Evolutionary conservation across 139 green algal genomes (phyloP).

Genomic region (Closterium sp.): DNA sequence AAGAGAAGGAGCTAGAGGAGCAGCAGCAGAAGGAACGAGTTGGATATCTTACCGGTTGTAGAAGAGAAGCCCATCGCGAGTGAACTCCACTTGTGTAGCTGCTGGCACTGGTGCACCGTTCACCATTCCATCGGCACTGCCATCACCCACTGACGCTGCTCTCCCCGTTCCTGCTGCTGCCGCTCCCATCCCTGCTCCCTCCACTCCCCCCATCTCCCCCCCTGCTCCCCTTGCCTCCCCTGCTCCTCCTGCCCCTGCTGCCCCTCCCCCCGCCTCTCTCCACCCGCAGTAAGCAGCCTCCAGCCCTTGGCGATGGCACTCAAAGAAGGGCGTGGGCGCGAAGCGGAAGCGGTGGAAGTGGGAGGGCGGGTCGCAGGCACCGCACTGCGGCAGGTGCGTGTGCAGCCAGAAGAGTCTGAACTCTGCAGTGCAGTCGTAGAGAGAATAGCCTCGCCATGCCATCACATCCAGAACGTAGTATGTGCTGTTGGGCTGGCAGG

Average conservation of each 20-base stretch:
- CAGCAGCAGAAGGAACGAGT: too few relatives aligned
- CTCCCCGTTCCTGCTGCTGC: background rate
- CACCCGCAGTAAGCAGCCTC: background rate
- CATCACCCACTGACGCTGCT: background rate
- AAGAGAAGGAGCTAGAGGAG: too few relatives aligned
- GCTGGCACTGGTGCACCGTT: background rate
- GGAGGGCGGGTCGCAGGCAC: slow-evolving; percentile 14
- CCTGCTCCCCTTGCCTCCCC: too few relatives aligned
- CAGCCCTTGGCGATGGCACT: slow-evolving; percentile 53
- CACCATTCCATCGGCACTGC: background rate
- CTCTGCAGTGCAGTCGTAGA: slow-evolving; percentile 80
- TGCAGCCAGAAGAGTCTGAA: slow-evolving; percentile 79
- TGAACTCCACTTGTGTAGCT: slow-evolving; percentile 43
- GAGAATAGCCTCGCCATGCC: slow-evolving; percentile 77
- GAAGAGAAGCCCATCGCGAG: slow-evolving; percentile 77
- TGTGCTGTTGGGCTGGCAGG: slow-evolving; percentile 38
- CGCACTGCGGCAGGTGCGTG: slow-evolving; percentile 65
- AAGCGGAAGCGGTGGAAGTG: slow-evolving; percentile 47
- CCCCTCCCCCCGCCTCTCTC: background rate
- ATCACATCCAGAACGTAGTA: slow-evolving; percentile 79
- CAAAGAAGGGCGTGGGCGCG: slow-evolving; percentile 7
- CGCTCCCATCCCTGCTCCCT: background rate
- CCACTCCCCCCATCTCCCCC: background rate
- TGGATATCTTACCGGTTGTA: slow-evolving; percentile 46
- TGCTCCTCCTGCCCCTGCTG: slow-evolving; percentile 17